These are phyloP conservation scores for Apium graveolens DNA, from an alignment of 129 eudicot genomes.

Conservation along the genomic window DNA sequence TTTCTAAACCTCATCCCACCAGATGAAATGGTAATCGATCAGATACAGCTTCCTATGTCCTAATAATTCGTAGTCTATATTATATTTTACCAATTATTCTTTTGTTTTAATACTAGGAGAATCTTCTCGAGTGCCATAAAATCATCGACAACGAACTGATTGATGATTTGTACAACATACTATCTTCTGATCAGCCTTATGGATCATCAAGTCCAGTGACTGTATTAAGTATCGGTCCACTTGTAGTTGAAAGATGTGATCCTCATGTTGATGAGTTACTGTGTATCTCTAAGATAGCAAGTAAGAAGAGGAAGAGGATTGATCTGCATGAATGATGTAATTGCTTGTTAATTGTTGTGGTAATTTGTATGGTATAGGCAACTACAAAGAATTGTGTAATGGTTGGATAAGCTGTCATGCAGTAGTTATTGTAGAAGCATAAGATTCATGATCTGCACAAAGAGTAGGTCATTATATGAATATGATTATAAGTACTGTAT, in stretches of 20 bases:
- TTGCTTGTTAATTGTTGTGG: conserved; percentile 3
- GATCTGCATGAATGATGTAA: conserved; percentile 9
- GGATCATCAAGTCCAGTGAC: conserved; percentile 56
- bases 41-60: neutral
- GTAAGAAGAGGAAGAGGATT: conserved; percentile 39
- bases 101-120: conserved; percentile 19
- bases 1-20: conserved; percentile 29
- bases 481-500: neutral
- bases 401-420: conserved; percentile 1
- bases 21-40: conserved; percentile 35
- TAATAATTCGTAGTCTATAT: neutral
- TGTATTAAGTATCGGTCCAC: conserved; percentile 24
- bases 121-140: conserved; percentile 33
- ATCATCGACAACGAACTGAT: conserved; percentile 16
- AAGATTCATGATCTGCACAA: conserved; percentile 35
- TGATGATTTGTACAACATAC: conserved; percentile 3
- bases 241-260: conserved; percentile 12
- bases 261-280: conserved; percentile 19
- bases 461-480: conserved; percentile 2
- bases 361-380: conserved; percentile 6
- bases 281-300: conserved; percentile 18
- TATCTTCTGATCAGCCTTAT: conserved; percentile 4
- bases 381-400: neutral
- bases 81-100: neutral
- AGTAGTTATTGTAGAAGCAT: conserved; percentile 32